A percentile compares a stretch with the other conserved stretches of the same genome.
Evolutionary conservation across 139 green algal species (phyloP).

Genomic region (Coccomyxa sp.): DNA sequence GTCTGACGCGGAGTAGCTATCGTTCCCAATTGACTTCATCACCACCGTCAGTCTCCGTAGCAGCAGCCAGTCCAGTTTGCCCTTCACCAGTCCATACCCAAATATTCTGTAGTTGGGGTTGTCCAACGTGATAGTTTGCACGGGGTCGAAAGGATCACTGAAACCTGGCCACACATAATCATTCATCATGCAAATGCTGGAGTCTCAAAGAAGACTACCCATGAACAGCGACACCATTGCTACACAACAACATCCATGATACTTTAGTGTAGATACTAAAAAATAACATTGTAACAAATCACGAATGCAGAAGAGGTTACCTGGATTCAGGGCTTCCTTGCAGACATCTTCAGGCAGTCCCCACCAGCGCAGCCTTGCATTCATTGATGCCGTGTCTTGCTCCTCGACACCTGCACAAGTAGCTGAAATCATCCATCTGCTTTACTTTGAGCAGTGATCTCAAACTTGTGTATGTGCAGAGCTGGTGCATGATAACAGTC

Average conservation of each 20-base stretch:
- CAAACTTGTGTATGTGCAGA: no score
- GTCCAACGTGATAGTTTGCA: constrained; percentile 64
- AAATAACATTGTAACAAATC: no score
- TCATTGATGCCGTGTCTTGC: no score
- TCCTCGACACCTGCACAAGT: no score
- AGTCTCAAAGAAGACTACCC: background rate
- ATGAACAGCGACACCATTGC: background rate
- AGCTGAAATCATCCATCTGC: no score
- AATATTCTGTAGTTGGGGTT: constrained; percentile 56
- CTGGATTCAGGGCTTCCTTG: constrained; percentile 59
- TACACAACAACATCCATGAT: no score
- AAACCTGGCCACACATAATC: constrained; percentile 42
- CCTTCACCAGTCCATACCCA: constrained; percentile 50
- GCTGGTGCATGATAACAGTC: no score
- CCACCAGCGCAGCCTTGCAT: constrained; percentile 29
- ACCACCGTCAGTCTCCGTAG: constrained; percentile 39
- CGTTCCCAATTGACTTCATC: constrained; percentile 58
- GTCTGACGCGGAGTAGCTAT: constrained; percentile 63
- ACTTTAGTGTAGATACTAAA: no score
- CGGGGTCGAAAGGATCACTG: constrained; percentile 50
- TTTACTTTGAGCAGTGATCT: no score
- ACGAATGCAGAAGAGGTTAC: background rate
- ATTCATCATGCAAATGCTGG: background rate
- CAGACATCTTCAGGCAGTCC: constrained; percentile 57
- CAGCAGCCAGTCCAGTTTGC: constrained; percentile 82